Base-by-base conservation (phyloP, 116 monocot species). In the Posidonia oceanica region DNA sequence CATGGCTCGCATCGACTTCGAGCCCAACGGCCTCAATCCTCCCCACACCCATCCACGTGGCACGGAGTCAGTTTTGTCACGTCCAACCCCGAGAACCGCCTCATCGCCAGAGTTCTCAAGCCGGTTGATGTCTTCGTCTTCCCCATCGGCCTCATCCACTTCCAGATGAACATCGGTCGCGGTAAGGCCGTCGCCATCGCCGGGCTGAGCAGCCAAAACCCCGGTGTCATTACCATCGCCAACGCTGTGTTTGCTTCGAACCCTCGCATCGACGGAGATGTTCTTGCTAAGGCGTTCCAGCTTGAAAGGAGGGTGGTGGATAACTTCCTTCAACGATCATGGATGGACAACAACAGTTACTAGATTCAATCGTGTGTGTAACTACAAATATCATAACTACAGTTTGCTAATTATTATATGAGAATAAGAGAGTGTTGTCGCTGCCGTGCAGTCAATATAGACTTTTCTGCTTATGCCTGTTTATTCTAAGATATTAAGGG, bases 111-210 rank as follows among this genome's bases (percentile, higher is more conserved):
- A 7, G 56, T 72, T 4, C 68, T 84, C 0, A 51, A 72, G 13
- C 63, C 56, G 74, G 84, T 80, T 15, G 81, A 84, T 55, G 84
- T 84, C 6, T 84, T 78, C 23, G 84, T 84, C 7, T 84, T 84
- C 61, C 84, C 81, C 13, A 0, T 75, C 10, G 81, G 81, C 2
- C 84, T 84, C 42, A 54, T 84, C 58, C 81, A 84, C 60, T 84
- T 84, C 61, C 81, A 81, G 54, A 75, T 71, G 59, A 84, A 81
- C 44, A 0, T 54, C 13, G 78, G 69, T 0, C 4, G 16, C 5
- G 7, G 2, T 1, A 48, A 23, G 3, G 81, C 78, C 0, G 67
- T 84, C 38, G 81, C 75, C 4, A 64, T 81, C 17, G 54, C 78
- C 1, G 69, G 39, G 7, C 69, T 81, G n/a, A 78, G 78, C 55